Base-by-base conservation (phyloP, 2,329 filamentous ascomycete genomes). In the Mycosphaerella sp. region DNA sequence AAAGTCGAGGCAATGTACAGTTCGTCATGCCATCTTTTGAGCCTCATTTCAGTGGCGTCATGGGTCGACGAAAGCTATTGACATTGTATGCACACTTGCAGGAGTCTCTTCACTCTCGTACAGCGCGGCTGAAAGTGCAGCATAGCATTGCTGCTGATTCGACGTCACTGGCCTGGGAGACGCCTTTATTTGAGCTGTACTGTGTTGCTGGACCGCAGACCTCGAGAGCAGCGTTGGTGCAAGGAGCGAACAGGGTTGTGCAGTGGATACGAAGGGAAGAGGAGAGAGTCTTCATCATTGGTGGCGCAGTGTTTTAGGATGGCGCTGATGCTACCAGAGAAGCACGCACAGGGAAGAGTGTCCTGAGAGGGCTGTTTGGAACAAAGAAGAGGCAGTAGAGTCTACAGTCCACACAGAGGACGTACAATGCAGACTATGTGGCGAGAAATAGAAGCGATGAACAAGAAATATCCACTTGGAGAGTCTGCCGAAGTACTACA, bases 221-320 rank as follows among this genome's bases (percentile, higher is more conserved):
- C 18, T 75, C 74, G 45, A 70, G 81, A 37, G 77, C 77, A 49
- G 80, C 82, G 9, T 76, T 98, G 62, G 87, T 88, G 8, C 86
- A 91, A 67, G 88, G 86, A 9, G 91, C 90, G 30, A 95, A 93
- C 66, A 85, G 86, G 70, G 82, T 98, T 44, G 84, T 94, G 5
- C 87, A 93, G 65, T 98, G 91, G 90, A 85, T 91, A 1, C 85
- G 87, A 65, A 79, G 84, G 59, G 93, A 98, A 70, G 91, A 97
- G 70, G 90, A 97, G 70, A 78, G 93, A 51, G 74, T 97, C 5
- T 98, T 98, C 66, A 95, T 98, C 53, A 93, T 98, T 65, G 93
- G 93, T 1, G 94, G 93, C n/a, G 93, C 90, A 39, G 91, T 97
- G 16, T 77, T 77, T 56, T 77, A 60, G 57, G 43, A 54, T 21